phyloP scores from a whole-genome alignment of 2,329 filamentous ascomycete species.

The Xylaria hypoxylon region DNA sequence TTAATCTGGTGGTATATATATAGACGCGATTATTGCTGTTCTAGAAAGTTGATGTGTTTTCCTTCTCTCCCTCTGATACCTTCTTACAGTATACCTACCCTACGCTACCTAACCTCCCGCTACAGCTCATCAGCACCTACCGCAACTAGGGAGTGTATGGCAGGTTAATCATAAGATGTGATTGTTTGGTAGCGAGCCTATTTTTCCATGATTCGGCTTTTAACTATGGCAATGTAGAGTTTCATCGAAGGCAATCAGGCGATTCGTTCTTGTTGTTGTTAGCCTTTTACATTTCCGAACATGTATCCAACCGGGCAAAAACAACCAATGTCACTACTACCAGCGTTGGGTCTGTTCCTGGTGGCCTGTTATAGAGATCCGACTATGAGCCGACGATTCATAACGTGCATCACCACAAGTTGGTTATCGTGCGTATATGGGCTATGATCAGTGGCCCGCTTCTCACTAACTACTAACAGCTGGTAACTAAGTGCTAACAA shows the following conservation, averaged over 20 bases:
- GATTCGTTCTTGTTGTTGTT: slow-evolving; percentile 29
- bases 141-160: not conserved
- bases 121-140: slow-evolving; percentile 1
- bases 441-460: not conserved
- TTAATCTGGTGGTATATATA: slow-evolving; percentile 32
- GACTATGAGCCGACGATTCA: not conserved
- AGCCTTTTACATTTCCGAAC: slow-evolving; percentile 28
- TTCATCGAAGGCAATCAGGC: slow-evolving; percentile 40
- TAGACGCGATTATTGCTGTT: slow-evolving; percentile 30
- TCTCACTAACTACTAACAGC: not conserved
- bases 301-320: slow-evolving; percentile 25
- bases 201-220: slow-evolving; percentile 29
- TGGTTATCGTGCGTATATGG: not conserved
- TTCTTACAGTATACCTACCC: not conserved
- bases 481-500: no score
- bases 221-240: slow-evolving; percentile 33
- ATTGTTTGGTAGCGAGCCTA: slow-evolving; percentile 34
- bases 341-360: not conserved
- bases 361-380: not conserved
- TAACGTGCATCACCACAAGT: not conserved
- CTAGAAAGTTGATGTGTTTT: slow-evolving; percentile 47
- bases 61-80: not conserved
- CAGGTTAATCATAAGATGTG: not conserved
- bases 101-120: not conserved
- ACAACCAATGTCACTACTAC: not conserved